Base-by-base conservation (phyloP, 495 filamentous ascomycete genomes). In the Xylaria telfairii region DNA sequence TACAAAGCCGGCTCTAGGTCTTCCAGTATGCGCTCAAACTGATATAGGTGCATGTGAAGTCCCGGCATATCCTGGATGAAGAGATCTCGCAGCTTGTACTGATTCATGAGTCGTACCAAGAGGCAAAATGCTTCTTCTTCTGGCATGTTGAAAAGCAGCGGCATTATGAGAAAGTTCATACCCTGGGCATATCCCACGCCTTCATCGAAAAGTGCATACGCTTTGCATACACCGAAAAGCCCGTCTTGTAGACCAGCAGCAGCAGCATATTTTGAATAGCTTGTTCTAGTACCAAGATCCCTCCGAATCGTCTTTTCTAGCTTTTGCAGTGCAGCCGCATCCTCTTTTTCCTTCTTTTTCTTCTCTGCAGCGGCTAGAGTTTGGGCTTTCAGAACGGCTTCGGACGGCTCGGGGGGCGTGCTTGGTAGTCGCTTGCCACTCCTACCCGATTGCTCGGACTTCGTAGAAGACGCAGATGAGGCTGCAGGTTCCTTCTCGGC, bases 121-220 rank as follows among this genome's bases (percentile, higher is more conserved):
- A 99, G 86, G 73, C 93, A 92, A 76, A 99, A 99, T 0, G 96
- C 95, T 81, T 99, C 96, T 72, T 95, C 94, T 81, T 98, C 96
- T 4, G 95, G 92, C 95, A 98, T 97, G 77, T 97, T 98, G 80
- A 99, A 97, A 6, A 99, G 86, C 39, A 99, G 80, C n/a, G 96
- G 96, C 92, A 98, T 98, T 21, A 91, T 92, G 64, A 99, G 89
- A 76, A 99, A 99, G 72, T 98, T 99, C 92, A 99, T 98, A 70
- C 96, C 96, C 78, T 99, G 96, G 7, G 96, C 96, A 82, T 99
- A 99, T 19, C 96, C 95, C 10, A 99, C 95, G 10, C 85, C 90
- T 68, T 97, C 93, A 79, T 99, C 96, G 74, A 94, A 97, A 49
- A 99, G 83, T 1, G 96, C 96, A 80, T 99, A 99, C 17, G 96